Conservation (phyloP, 305 asterid species). For the Withania somnifera region DNA sequence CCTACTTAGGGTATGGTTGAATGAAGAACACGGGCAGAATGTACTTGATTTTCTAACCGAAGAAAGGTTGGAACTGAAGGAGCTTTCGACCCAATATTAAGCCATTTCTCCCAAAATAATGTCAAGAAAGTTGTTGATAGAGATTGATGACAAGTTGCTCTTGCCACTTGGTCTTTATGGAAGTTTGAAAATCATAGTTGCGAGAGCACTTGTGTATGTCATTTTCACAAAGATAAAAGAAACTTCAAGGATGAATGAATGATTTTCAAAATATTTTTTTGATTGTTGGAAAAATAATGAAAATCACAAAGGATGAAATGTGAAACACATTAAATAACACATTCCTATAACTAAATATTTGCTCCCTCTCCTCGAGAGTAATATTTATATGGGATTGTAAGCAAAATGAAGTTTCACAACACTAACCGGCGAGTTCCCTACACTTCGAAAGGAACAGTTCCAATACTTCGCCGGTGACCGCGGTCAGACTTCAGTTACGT, state of each 20-base stretch:
- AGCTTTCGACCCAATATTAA: neutral
- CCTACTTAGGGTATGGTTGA: neutral
- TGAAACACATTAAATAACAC: neutral
- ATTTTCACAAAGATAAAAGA: neutral
- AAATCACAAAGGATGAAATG: too few relatives aligned
- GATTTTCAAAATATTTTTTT: neutral
- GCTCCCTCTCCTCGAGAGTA: too few relatives aligned
- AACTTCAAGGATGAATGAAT: neutral
- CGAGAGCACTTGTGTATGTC: neutral
- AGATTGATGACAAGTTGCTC: neutral
- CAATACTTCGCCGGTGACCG: too few relatives aligned
- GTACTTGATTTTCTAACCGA: neutral
- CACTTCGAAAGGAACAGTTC: too few relatives aligned
- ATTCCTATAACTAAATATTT: too few relatives aligned
- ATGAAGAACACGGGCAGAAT: neutral
- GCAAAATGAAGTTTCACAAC: too few relatives aligned
- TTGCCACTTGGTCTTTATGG: neutral
- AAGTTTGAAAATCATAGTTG: neutral
- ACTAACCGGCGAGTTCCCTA: too few relatives aligned
- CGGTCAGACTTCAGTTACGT: too few relatives aligned
- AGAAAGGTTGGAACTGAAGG: neutral
- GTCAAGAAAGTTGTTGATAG: neutral
- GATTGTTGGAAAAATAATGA: neutral
- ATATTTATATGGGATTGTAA: too few relatives aligned
- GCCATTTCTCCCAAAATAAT: neutral